Percentiles rank a stretch among this genome's conserved stretches.
phyloP scores from a whole-genome alignment of 2,329 filamentous ascomycete species.

The Aspergillus fumigatus region DNA sequence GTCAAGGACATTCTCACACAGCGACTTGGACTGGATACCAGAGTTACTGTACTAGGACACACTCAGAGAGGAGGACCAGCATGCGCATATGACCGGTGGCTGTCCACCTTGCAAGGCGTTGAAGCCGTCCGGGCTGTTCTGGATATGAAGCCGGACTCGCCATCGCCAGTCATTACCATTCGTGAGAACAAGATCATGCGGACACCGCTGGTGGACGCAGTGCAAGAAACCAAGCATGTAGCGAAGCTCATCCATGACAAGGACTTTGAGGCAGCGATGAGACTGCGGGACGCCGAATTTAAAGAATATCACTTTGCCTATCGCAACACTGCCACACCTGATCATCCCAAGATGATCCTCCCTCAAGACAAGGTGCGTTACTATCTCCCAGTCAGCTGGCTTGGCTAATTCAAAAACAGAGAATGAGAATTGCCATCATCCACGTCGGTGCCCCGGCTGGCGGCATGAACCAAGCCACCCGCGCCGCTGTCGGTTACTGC shows the following conservation, averaged over 20 bases:
- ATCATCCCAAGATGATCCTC: constrained; percentile 64
- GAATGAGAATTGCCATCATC: constrained; percentile 91
- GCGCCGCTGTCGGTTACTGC: constrained; percentile 90
- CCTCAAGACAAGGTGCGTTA: constrained; percentile 63
- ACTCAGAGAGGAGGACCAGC: constrained; percentile 94
- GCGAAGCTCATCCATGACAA: constrained; percentile 75
- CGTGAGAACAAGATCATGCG: constrained; percentile 97
- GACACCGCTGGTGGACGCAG: constrained; percentile 83
- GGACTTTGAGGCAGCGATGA: constrained; percentile 84
- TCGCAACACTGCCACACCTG: constrained; percentile 80
- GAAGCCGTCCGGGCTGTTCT: constrained; percentile 90
- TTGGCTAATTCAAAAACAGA: constrained; percentile 47
- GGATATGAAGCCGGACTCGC: constrained; percentile 80
- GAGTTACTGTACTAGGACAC: constrained; percentile 91
- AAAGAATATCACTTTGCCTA: constrained; percentile 88
- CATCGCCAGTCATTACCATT: constrained; percentile 92
- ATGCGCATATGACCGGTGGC: constrained; percentile 89
- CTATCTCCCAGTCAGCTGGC: neutral
- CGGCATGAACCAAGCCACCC: constrained; percentile 95
- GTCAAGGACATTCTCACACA: constrained; percentile 86
- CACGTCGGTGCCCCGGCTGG: constrained; percentile 95
- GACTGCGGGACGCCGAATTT: constrained; percentile 86
- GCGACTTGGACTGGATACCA: constrained; percentile 78
- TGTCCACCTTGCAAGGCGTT: constrained; percentile 87
- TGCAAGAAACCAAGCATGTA: constrained; percentile 79